Percentiles rank a stretch among this genome's conserved stretches.
Evolutionary conservation across 2,329 filamentous ascomycete genomes (phyloP).

Genomic region (Venturia oleaginea): DNA sequence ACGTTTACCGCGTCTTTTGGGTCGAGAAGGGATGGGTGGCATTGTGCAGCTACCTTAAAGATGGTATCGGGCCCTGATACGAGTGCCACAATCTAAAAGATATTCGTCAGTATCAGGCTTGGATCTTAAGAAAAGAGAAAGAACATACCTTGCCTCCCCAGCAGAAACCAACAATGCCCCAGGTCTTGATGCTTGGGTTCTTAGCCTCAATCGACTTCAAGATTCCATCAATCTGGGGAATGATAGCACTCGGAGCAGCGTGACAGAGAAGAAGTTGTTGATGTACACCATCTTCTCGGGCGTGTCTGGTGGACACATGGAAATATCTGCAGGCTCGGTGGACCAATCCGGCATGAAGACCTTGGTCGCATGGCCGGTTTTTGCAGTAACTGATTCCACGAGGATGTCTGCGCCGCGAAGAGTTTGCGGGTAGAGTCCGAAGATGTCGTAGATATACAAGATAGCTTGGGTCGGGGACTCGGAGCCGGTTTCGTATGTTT

Average conservation of each 20-base stretch:
- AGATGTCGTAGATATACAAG: conserved; percentile 13
- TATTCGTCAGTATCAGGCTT: neutral
- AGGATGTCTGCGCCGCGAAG: conserved; percentile 13
- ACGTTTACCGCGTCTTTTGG: conserved; percentile 1
- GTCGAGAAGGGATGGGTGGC: conserved; percentile 8
- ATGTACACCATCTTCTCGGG: conserved; percentile 10
- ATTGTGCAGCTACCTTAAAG: conserved; percentile 9
- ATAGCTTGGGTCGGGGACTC: neutral
- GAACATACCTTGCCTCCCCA: neutral
- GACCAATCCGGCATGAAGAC: conserved; percentile 13
- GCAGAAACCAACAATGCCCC: conserved; percentile 10
- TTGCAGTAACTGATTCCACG: neutral
- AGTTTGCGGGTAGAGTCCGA: conserved; percentile 11
- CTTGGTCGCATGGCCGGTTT: neutral
- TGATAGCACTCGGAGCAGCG: neutral
- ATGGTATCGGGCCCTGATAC: neutral
- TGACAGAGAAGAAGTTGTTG: conserved; percentile 1
- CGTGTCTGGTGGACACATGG: conserved; percentile 11
- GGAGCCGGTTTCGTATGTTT: conserved; percentile 9
- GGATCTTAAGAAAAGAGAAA: neutral
- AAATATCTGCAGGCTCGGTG: conserved; percentile 3
- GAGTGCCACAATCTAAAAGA: neutral
- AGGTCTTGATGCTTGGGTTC: neutral
- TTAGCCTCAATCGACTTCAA: conserved; percentile 2
- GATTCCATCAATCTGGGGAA: neutral